Conservation (phyloP, 345 rosid species). For the Excoecaria cochinchinensis region DNA sequence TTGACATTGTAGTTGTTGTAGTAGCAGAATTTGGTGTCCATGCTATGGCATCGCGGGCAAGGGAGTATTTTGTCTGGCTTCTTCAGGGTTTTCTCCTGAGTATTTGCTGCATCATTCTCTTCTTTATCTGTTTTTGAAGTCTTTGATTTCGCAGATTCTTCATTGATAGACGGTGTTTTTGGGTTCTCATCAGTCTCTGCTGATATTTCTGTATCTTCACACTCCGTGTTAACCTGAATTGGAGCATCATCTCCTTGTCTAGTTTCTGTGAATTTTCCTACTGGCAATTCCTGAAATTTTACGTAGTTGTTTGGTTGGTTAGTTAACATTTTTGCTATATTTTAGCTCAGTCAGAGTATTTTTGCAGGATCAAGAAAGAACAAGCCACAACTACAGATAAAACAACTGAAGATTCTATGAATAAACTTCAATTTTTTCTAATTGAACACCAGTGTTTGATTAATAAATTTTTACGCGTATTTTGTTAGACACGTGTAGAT, state of each 20-base stretch:
- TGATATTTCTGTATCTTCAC: constrained; percentile 17
- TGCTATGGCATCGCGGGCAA: constrained; percentile 33
- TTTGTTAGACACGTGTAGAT: constrained; percentile 1
- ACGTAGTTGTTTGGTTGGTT: constrained; percentile 17
- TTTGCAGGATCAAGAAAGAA: background rate
- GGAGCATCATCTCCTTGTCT: constrained; percentile 18
- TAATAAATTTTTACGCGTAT: background rate
- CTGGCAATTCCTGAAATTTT: constrained; percentile 40
- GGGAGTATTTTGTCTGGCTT: constrained; percentile 36
- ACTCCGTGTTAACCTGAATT: constrained; percentile 20
- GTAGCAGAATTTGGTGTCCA: constrained; percentile 35
- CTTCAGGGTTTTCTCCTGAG: constrained; percentile 48
- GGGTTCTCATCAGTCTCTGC: constrained; percentile 37
- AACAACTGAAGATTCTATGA: background rate
- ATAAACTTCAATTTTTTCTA: constrained; percentile 9
- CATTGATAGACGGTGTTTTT: constrained; percentile 42
- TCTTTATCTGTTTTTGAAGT: constrained; percentile 40
- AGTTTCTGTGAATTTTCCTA: constrained; percentile 19
- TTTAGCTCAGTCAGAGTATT: background rate
- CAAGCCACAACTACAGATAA: background rate
- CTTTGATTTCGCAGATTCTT: constrained; percentile 45
- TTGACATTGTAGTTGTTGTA: constrained; percentile 32
- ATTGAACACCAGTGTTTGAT: background rate
- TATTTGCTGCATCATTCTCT: constrained; percentile 33
- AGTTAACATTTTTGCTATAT: background rate